These are phyloP conservation scores for Cudoniella acicularis DNA, from an alignment of 495 filamentous ascomycete genomes.

Conservation along the genomic window DNA sequence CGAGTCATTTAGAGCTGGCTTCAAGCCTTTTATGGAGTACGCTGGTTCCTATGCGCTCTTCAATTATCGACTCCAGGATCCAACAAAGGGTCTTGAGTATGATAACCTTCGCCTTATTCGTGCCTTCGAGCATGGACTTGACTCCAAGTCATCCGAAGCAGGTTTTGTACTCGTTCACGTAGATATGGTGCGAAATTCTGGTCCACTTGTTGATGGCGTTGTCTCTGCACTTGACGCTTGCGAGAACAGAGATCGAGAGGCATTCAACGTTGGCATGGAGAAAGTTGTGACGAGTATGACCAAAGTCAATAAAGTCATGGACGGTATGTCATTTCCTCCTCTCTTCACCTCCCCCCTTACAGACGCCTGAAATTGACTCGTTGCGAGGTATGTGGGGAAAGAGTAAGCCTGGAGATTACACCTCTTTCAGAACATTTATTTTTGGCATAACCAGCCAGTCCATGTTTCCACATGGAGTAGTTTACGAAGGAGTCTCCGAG, in stretches of 20 bases:
- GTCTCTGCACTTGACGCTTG: conserved; percentile 61
- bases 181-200: conserved; percentile 79
- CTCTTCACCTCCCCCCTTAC: conserved; percentile 1
- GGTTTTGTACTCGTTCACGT: conserved; percentile 84
- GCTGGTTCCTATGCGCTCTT: conserved; percentile 87
- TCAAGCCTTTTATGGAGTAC: conserved; percentile 93
- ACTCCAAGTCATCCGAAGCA: conserved; percentile 83
- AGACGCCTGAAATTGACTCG: conserved; percentile 24
- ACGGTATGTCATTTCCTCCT: conserved; percentile 46
- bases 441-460: conserved; percentile 84
- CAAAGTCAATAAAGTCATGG: conserved; percentile 75
- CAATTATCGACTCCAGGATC: conserved; percentile 76
- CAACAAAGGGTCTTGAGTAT: conserved; percentile 62
- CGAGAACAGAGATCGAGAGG: conserved; percentile 39
- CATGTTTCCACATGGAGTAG: conserved; percentile 88
- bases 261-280: conserved; percentile 61
- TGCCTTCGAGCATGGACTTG: conserved; percentile 82
- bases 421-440: conserved; percentile 87
- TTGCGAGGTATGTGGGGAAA: conserved; percentile 75
- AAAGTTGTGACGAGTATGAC: conserved; percentile 59
- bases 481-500: conserved; percentile 78
- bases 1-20: conserved; percentile 44
- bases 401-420: conserved; percentile 73
- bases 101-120: conserved; percentile 80
- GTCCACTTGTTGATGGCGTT: conserved; percentile 63